Evolutionary conservation across 2,329 filamentous ascomycete species (phyloP), one percentile per base, ranked within the genome.

Genomic region (Cordyceps farinosa): DNA sequence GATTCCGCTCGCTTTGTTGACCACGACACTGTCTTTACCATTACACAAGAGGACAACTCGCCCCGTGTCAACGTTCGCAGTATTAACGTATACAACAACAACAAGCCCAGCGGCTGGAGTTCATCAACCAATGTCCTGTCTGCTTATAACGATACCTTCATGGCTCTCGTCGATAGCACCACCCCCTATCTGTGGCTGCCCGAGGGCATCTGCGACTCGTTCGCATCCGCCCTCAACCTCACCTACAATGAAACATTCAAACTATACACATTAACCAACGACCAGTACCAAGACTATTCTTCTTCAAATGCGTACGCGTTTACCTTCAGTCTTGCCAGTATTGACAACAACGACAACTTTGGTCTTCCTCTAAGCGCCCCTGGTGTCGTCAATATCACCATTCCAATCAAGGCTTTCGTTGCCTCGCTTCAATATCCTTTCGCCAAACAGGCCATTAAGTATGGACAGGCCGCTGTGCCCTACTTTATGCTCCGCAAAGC

Each of bases 401-500:
- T 86, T 34, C 80, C 82, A 55, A 74, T 79, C 7, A 75, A 77
- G 58, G 80, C 83, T 1, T 83, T 85, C 61, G 77, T 82, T 22
- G 78, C 82, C 58, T 73, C 77, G 17, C 69, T 84, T n/a, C 74
- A 78, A 47, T 84, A 81, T 65, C 82, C 80, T 2, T 85, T 79
- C 65, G 78, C 72, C 69, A 73, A 77, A 56, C 72, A 74, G 44
- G 69, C 71, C 27, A 80, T 82, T 66, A 67, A 73, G 53, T 82
- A 79, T 62, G 78, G 76, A 40, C 76, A 80, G 7, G 74, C 77
- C 9, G 76, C 76, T 42, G 71, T 82, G 10, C 82, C 80, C 11
- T 91, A 91, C 70, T 91, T 91, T 64, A 87, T 88, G 3, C 78
- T 92, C 58, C 82, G 84, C 68, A 82, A 83, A 64, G 78, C 84